Conservation (phyloP, 2,329 filamentous ascomycete species). For the Colletotrichum lini region DNA sequence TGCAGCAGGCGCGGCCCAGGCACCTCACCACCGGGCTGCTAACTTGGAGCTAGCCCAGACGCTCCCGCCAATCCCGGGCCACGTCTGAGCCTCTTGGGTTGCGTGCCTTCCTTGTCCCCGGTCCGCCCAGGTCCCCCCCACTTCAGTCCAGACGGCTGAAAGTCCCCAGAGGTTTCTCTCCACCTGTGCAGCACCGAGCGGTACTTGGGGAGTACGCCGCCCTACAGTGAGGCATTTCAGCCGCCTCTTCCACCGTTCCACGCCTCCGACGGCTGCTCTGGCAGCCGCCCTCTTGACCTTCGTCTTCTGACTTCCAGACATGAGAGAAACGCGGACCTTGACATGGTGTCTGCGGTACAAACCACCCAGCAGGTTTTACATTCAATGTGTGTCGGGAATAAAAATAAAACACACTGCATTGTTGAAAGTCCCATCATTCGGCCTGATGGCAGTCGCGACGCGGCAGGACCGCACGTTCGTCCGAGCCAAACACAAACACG, state of each 20-base stretch:
- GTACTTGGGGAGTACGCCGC: neutral
- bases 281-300: constrained; percentile 3
- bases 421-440: neutral
- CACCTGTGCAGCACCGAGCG: too few species aligned
- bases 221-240: constrained; percentile 34
- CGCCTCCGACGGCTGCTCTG: constrained; percentile 9
- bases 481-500: neutral
- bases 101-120: constrained; percentile 33
- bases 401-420: neutral
- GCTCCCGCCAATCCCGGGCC: constrained; percentile 41
- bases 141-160: constrained; percentile 25
- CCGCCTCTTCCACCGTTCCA: constrained; percentile 33
- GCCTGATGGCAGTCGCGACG: neutral
- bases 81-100: constrained; percentile 42
- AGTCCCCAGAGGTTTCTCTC: neutral
- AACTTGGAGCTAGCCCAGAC: constrained; percentile 22
- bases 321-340: too few species aligned
- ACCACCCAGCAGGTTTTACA: neutral
- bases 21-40: constrained; percentile 27
- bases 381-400: neutral
- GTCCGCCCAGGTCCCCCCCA: constrained; percentile 26
- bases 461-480: neutral
- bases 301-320: constrained; percentile 9
- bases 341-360: neutral
- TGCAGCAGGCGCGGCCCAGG: constrained; percentile 19